These are phyloP conservation scores for Carpinus viminea DNA, from an alignment of 306 rosid genomes.

Conservation along the genomic window DNA sequence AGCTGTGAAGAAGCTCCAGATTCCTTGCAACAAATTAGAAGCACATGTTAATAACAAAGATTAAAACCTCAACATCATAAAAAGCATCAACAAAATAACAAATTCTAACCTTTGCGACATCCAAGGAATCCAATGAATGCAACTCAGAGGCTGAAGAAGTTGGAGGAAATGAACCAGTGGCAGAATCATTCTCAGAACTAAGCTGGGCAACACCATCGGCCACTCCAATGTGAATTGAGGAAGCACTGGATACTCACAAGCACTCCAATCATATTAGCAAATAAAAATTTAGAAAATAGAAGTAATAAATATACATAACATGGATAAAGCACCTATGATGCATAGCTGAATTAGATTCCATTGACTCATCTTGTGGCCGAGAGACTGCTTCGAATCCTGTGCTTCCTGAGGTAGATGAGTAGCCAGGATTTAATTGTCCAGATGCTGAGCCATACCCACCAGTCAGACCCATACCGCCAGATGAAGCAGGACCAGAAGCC, in stretches of 20 bases:
- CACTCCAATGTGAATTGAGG: constrained; percentile 57
- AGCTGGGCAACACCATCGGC: constrained; percentile 66
- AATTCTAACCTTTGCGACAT: constrained; percentile 55
- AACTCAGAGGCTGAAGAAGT: constrained; percentile 71
- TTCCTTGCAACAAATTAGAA: constrained; percentile 55
- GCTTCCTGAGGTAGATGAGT: constrained; percentile 50
- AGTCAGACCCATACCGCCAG: constrained; percentile 53
- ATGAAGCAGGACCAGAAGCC: constrained; percentile 60
- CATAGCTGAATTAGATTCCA: constrained; percentile 59
- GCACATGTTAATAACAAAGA: constrained; percentile 30
- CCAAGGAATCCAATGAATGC: constrained; percentile 62
- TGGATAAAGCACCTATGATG: constrained; percentile 57
- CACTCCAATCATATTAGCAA: constrained; percentile 25
- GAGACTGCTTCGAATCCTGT: constrained; percentile 76
- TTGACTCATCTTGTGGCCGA: constrained; percentile 65
- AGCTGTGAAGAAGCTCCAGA: constrained; percentile 75
- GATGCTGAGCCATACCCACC: constrained; percentile 61
- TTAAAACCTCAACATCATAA: constrained; percentile 1
- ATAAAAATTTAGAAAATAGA: not conserved
- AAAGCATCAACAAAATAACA: not conserved
- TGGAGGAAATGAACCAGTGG: constrained; percentile 66
- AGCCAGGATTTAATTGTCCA: constrained; percentile 63
- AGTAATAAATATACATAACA: not conserved
- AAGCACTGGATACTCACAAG: constrained; percentile 50
- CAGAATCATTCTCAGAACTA: constrained; percentile 72